phyloP scores from a whole-genome alignment of 352 stramenopile genomes.

The Globisporangium spinosum region DNA sequence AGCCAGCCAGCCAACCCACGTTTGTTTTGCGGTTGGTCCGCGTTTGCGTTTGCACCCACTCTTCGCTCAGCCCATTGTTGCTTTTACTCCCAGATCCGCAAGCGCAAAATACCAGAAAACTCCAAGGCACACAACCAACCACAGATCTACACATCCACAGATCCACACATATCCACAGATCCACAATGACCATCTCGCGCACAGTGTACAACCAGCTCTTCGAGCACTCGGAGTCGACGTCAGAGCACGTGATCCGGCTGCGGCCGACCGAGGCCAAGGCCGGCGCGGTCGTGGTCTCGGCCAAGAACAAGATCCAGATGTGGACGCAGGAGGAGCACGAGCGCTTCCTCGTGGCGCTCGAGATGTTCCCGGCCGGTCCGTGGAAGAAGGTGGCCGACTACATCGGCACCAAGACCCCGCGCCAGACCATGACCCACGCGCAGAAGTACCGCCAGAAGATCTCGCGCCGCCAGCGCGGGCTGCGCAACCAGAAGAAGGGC shows the following conservation, averaged over 20 bases:
- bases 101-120: not conserved
- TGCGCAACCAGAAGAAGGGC: conserved; percentile 77
- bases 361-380: conserved; percentile 79
- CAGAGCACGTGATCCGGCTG: conserved; percentile 65
- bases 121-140: not conserved
- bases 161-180: conserved; percentile 5
- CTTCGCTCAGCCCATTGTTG: conserved; percentile 7
- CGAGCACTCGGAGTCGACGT: conserved; percentile 40
- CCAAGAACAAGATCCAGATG: conserved; percentile 84
- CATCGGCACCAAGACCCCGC: conserved; percentile 83
- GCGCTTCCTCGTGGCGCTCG: conserved; percentile 75
- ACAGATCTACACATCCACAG: not conserved
- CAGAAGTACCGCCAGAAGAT: conserved; percentile 87
- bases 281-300: conserved; percentile 69
- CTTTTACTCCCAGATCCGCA: conserved; percentile 12
- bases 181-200: conserved; percentile 74
- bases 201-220: conserved; percentile 86
- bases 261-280: conserved; percentile 77
- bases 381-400: conserved; percentile 87
- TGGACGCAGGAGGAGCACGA: conserved; percentile 87
- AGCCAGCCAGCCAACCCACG: not conserved
- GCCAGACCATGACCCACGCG: conserved; percentile 92
- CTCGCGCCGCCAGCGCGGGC: conserved; percentile 56
- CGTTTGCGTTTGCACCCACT: conserved; percentile 5
- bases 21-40: not conserved